phyloP scores from a whole-genome alignment of 2,329 filamentous ascomycete species.

The Fonsecaea pedrosoi region DNA sequence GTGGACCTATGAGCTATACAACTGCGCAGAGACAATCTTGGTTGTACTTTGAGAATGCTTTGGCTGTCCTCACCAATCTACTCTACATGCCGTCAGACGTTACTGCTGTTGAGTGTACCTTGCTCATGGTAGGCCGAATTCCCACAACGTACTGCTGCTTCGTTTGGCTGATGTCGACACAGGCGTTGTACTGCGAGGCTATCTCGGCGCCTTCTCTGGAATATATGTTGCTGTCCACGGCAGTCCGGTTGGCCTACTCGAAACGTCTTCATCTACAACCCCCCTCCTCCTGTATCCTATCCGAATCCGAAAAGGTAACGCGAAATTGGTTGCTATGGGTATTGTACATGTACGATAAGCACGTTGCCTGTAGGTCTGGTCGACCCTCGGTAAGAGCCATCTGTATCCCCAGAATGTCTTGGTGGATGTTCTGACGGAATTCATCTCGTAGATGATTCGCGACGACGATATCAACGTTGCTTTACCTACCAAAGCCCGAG shows the following conservation, averaged over 20 bases:
- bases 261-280: constrained; percentile 19
- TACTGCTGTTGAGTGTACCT: background rate
- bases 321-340: constrained; percentile 20
- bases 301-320: background rate
- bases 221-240: constrained; percentile 12
- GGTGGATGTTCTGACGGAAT: background rate
- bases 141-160: background rate
- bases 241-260: constrained; percentile 7
- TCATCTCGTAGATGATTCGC: constrained; percentile 9
- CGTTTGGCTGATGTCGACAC: background rate
- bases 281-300: background rate
- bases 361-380: constrained; percentile 13
- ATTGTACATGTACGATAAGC: constrained; percentile 17
- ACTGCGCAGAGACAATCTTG: background rate
- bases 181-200: constrained; percentile 10
- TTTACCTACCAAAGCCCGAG: background rate
- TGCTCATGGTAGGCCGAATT: background rate
- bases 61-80: constrained; percentile 2
- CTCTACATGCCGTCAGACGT: background rate
- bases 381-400: constrained; percentile 17
- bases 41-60: constrained; percentile 3
- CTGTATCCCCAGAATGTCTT: background rate
- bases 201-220: constrained; percentile 8
- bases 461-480: constrained; percentile 19
- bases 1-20: background rate